Percentiles rank a stretch among this genome's conserved stretches.
Evolutionary conservation across 1,284 basidiomycete species (phyloP).

Genomic region (Leccinum subfulvum): DNA sequence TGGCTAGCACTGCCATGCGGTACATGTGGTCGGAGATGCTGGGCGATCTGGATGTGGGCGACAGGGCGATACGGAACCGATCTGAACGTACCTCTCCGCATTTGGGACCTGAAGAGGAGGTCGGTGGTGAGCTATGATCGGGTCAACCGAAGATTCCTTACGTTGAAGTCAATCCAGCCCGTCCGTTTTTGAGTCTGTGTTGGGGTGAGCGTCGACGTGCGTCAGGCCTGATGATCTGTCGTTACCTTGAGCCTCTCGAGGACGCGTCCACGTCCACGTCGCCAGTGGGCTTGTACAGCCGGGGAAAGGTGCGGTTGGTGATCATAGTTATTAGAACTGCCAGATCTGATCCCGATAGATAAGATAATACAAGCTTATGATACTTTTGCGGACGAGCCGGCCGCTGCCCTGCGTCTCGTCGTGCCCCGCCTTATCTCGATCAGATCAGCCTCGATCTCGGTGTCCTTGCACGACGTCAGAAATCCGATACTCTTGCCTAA

Average conservation of each 20-base stretch:
- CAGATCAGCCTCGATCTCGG: conserved; percentile 69
- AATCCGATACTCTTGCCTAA: conserved; percentile 63
- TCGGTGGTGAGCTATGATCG: conserved; percentile 7
- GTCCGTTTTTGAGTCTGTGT: conserved; percentile 88
- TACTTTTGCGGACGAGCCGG: conserved; percentile 32
- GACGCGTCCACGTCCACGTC: conserved; percentile 70
- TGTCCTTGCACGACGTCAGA: conserved; percentile 56
- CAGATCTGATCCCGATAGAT: conserved; percentile 30
- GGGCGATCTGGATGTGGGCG: not conserved
- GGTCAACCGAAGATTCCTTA: conserved; percentile 34
- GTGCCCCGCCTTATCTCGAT: conserved; percentile 72
- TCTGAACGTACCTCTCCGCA: conserved; percentile 69
- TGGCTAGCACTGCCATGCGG: conserved; percentile 89
- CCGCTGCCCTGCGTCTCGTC: conserved; percentile 62
- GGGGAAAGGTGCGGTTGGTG: conserved; percentile 45
- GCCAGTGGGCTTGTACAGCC: conserved; percentile 56
- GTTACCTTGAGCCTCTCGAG: conserved; percentile 82
- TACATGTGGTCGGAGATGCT: conserved; percentile 99
- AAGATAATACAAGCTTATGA: conserved; percentile 31
- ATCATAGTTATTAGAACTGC: not conserved
- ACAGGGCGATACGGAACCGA: not conserved
- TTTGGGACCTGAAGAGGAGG: conserved; percentile 58
- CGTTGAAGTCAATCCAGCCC: conserved; percentile 86
- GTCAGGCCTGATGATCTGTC: not conserved
- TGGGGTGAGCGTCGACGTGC: not conserved